Evolutionary conservation across 75 land plant species (phyloP), one percentile per base, ranked within the genome.

Genomic region (Azolla pinnata): DNA sequence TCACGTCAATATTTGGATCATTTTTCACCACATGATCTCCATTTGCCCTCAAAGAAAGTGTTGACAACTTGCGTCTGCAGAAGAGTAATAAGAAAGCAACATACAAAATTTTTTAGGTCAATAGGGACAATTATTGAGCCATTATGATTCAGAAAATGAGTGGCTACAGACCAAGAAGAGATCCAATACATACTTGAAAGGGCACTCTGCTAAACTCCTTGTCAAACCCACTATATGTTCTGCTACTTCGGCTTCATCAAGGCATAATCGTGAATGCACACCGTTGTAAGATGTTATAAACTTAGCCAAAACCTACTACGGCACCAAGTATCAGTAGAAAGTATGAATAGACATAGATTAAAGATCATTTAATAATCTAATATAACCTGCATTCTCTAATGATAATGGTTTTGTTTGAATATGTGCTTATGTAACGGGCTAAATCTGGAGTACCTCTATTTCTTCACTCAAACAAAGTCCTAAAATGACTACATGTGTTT

Each of bases 201-300:
- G 87, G 62, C 90, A 95, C 47, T 78, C 76, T 29, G 87, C 90
- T 32, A 95, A 75, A 61, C 96, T 89, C 44, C 74, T 45, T 55
- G 90, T 95, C 52, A 95, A 75, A 33, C 88, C 90, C 62, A 84
- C 83, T 56, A 95, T 63, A 69, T 89, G 96, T 20, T 95, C 99
- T 60, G 99, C 90, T 29, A 89, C 33, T 58, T 95, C 99, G 68
- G 99, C 87, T 72, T 95, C 99, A 78, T 95, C 99, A 23, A 80
- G 29, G 33, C 96, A 95, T 38, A 77, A 65, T 58, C 90, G 80
- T 38, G 99, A 89, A 54, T 75, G 96, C 16, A 95, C 87, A 47
- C 75, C 73, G 14, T 9, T 30, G 65, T 71, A 85, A 57, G 87
- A 71, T 23, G 88, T 89, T 12, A 78, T 53, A 4, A 95, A 55